A percentile compares a stretch with the other conserved stretches of the same genome.
Evolutionary conservation across 2,329 filamentous ascomycete genomes (phyloP).

Genomic region (Beauveria pseudobassiana): DNA sequence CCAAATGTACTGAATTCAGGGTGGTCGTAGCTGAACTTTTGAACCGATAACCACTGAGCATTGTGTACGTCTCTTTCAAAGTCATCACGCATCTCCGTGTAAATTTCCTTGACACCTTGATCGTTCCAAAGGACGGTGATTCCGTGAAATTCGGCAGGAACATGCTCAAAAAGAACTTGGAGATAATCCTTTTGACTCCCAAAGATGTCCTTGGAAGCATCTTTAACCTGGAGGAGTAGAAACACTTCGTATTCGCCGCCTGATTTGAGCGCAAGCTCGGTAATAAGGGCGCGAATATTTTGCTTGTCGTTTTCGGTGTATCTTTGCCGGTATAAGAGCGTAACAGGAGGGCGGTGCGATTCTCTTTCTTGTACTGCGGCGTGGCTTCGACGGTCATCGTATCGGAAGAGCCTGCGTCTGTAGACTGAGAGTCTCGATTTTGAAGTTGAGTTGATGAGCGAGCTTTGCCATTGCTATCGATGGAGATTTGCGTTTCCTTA

Average conservation of each 20-base stretch:
- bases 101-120: conserved; percentile 65
- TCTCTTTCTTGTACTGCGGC: conserved; percentile 28
- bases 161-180: conserved; percentile 49
- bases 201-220: conserved; percentile 50
- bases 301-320: conserved; percentile 77
- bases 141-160: conserved; percentile 62
- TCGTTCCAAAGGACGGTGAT: conserved; percentile 72
- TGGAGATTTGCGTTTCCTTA: not conserved
- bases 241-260: conserved; percentile 78
- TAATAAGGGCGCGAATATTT: conserved; percentile 70
- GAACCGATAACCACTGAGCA: conserved; percentile 63
- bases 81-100: conserved; percentile 63
- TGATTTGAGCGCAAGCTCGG: conserved; percentile 66
- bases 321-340: conserved; percentile 67
- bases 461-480: not conserved
- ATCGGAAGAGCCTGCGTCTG: not conserved
- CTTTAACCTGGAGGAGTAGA: conserved; percentile 71
- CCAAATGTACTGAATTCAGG: conserved; percentile 76
- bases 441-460: not conserved
- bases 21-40: conserved; percentile 68
- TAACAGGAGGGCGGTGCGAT: conserved; percentile 66
- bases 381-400: conserved; percentile 9
- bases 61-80: conserved; percentile 47
- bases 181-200: conserved; percentile 52
- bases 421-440: not conserved